A percentile compares a stretch with the other conserved stretches of the same genome.
Conservation (phyloP, 2,329 filamentous ascomycete genomes). For the Cladosporium sphaerospermum region DNA sequence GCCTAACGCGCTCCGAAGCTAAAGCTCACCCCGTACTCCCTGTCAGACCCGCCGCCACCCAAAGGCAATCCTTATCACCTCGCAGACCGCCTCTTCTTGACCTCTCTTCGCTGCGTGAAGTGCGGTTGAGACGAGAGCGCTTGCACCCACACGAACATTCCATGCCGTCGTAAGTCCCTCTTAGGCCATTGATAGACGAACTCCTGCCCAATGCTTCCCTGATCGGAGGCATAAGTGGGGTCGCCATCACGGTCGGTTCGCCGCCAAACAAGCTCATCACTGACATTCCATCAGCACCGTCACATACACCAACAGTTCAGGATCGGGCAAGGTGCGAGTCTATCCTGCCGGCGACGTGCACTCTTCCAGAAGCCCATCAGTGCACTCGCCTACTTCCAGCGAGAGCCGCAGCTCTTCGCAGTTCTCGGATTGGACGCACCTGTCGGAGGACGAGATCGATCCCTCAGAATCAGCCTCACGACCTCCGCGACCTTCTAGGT, state of each 20-base stretch:
- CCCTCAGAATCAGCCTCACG: constrained; percentile 46
- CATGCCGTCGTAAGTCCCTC: constrained; percentile 21
- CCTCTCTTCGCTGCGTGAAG: constrained; percentile 19
- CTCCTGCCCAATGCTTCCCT: constrained; percentile 3
- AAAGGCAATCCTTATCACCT: constrained; percentile 7
- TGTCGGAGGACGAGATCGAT: constrained; percentile 38
- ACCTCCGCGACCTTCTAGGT: constrained; percentile 25
- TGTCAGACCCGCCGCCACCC: not conserved
- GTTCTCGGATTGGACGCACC: constrained; percentile 25
- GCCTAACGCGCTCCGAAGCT: constrained; percentile 11
- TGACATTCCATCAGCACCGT: constrained; percentile 7
- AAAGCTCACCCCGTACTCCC: constrained; percentile 8
- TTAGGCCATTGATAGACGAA: constrained; percentile 1
- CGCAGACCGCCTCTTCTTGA: constrained; percentile 18
- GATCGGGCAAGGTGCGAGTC: constrained; percentile 9
- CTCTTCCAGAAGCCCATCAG: constrained; percentile 23
- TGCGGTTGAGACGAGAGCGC: constrained; percentile 18
- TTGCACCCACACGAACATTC: constrained; percentile 16
- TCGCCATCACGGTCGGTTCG: not conserved
- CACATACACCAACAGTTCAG: constrained; percentile 10
- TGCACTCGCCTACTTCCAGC: constrained; percentile 26
- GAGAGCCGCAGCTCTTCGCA: constrained; percentile 22
- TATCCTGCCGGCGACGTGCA: constrained; percentile 1
- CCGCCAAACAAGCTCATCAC: not conserved
- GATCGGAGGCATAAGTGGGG: constrained; percentile 1